Conservation (phyloP, 805 yeast genomes). For the Kodamaea lidongshanica region DNA sequence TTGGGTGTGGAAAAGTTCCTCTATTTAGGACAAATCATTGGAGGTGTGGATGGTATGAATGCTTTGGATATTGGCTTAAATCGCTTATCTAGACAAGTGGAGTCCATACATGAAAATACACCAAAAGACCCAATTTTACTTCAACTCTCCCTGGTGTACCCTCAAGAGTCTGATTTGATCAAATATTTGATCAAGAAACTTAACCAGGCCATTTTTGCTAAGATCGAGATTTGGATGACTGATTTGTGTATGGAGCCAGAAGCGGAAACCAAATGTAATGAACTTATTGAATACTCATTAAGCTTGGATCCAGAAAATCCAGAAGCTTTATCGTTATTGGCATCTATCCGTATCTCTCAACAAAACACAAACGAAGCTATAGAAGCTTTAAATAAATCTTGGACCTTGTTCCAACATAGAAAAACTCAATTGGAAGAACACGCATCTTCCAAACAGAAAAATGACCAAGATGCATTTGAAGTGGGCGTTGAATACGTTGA, state of each 20-base stretch:
- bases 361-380: constrained; percentile 68
- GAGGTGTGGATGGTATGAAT: constrained; percentile 68
- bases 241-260: constrained; percentile 90
- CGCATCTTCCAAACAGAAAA: constrained; percentile 17
- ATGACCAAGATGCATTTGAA: constrained; percentile 33
- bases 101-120: constrained; percentile 23
- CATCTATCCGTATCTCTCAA: constrained; percentile 87
- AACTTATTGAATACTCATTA: constrained; percentile 58
- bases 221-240: constrained; percentile 96
- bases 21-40: constrained; percentile 85
- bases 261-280: constrained; percentile 79
- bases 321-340: constrained; percentile 75
- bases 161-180: constrained; percentile 17
- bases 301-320: constrained; percentile 57
- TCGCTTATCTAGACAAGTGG: constrained; percentile 34
- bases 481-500: constrained; percentile 53
- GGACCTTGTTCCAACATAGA: constrained; percentile 58
- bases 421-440: constrained; percentile 44
- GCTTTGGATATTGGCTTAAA: constrained; percentile 59
- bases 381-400: constrained; percentile 58
- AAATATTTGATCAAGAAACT: constrained; percentile 48
- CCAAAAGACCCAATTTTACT: constrained; percentile 19
- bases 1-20: constrained; percentile 77
- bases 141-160: constrained; percentile 21
- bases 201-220: constrained; percentile 72